A percentile compares a stretch with the other conserved stretches of the same genome.
These are phyloP conservation scores for Acacia concinna DNA, from an alignment of 331 rosid genomes.

Conservation along the genomic window DNA sequence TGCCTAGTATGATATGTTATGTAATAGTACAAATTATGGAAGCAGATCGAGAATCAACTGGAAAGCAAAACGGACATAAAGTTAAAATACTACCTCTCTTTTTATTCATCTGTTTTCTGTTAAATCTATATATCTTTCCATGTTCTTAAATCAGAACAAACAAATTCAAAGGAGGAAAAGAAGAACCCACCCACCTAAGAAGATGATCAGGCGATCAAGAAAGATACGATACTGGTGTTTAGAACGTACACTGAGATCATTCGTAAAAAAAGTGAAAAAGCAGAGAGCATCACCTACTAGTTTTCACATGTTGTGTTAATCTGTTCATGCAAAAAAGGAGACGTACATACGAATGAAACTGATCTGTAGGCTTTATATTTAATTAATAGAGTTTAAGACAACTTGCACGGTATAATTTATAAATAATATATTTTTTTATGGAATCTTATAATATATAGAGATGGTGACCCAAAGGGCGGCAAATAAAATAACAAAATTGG, in stretches of 20 bases:
- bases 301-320: neutral
- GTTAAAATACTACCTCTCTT: neutral
- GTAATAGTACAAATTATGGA: neutral
- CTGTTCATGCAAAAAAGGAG: slow-evolving; percentile 18
- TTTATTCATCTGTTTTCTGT: neutral
- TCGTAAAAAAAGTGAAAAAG: slow-evolving; percentile 9
- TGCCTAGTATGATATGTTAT: neutral
- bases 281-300: slow-evolving; percentile 28
- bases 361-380: neutral
- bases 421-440: neutral
- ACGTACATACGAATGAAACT: neutral
- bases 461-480: neutral
- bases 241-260: neutral
- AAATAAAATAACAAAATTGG: slow-evolving; percentile 7
- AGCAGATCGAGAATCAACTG: neutral
- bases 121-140: neutral
- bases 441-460: neutral
- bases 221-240: neutral
- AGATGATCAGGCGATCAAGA: slow-evolving; percentile 16
- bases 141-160: slow-evolving; percentile 6
- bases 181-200: slow-evolving; percentile 28
- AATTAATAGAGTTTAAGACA: neutral
- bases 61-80: neutral
- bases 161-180: slow-evolving; percentile 20
- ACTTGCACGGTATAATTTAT: neutral